Evolutionary conservation across 768 basidiomycete genomes (phyloP).

Genomic region (Russula sp.): DNA sequence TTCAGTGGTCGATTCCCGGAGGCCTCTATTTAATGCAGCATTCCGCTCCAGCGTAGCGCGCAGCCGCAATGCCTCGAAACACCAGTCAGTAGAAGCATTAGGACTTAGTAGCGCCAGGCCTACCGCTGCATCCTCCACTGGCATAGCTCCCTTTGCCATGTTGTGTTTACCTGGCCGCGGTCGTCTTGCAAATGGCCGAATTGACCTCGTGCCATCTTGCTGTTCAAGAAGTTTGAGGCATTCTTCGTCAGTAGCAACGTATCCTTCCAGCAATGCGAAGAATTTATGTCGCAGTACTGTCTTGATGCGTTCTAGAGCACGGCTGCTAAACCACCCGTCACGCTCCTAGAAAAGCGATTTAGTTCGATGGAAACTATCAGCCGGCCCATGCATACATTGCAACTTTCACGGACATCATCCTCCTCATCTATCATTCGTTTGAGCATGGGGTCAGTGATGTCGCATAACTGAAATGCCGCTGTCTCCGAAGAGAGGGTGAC

Average conservation of each 20-base stretch:
- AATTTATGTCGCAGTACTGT: constrained; percentile 81
- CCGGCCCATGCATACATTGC: constrained; percentile 57
- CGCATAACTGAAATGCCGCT: constrained; percentile 91
- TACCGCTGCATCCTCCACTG: constrained; percentile 80
- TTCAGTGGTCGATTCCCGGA: constrained; percentile 14
- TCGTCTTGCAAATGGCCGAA: constrained; percentile 43
- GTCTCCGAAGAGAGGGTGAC: constrained; percentile 72
- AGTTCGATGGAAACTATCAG: constrained; percentile 4
- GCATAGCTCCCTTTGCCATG: constrained; percentile 81
- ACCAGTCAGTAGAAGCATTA: neutral
- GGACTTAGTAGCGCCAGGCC: constrained; percentile 26
- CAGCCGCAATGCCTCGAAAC: constrained; percentile 56
- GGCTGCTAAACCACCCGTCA: constrained; percentile 83
- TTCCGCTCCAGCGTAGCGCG: constrained; percentile 41
- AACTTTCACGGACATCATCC: constrained; percentile 59
- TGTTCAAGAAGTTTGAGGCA: constrained; percentile 57
- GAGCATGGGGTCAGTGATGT: constrained; percentile 83
- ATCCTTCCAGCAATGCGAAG: constrained; percentile 68
- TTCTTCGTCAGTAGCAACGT: constrained; percentile 65
- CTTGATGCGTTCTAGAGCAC: constrained; percentile 79
- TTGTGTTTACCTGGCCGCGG: constrained; percentile 71
- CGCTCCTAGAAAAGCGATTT: constrained; percentile 46
- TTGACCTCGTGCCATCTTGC: constrained; percentile 30
- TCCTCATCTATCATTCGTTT: constrained; percentile 73
- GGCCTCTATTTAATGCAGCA: constrained; percentile 15